Percentiles rank a stretch among this genome's conserved stretches.
Conservation (phyloP, 2,329 filamentous ascomycete species). For the Neofusicoccum sp. region DNA sequence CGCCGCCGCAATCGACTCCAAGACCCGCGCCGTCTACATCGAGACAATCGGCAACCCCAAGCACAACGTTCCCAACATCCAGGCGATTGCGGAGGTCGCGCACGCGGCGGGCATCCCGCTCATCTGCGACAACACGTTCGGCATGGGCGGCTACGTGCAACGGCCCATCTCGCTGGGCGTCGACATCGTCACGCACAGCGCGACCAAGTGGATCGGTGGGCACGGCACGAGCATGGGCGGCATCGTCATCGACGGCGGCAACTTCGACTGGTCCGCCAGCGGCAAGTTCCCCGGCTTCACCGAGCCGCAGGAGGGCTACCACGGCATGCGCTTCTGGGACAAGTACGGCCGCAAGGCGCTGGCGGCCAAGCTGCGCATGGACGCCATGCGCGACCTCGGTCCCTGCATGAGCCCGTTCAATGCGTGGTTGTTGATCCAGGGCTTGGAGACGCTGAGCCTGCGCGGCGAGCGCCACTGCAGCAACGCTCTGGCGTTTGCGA, state of each 20-base stretch:
- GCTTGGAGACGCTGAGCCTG: conserved; percentile 27
- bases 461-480: conserved; percentile 25
- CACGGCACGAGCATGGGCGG: conserved; percentile 31
- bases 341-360: conserved; percentile 25
- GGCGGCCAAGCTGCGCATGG: conserved; percentile 26
- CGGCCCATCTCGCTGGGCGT: conserved; percentile 27
- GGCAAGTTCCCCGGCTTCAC: conserved; percentile 27
- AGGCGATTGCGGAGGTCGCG: conserved; percentile 22
- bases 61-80: conserved; percentile 26
- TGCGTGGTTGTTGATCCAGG: conserved; percentile 27
- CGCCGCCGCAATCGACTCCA: conserved; percentile 23
- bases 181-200: conserved; percentile 28
- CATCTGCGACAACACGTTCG: conserved; percentile 30
- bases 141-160: conserved; percentile 26
- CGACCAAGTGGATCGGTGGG: conserved; percentile 34
- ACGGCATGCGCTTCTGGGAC: conserved; percentile 29
- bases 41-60: conserved; percentile 29
- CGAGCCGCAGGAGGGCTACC: conserved; percentile 26
- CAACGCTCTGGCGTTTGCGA: conserved; percentile 26
- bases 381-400: conserved; percentile 28
- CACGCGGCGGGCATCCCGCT: conserved; percentile 26
- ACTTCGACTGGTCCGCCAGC: conserved; percentile 28
- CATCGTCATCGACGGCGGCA: conserved; percentile 28
- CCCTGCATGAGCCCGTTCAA: conserved; percentile 26
- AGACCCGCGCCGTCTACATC: conserved; percentile 25